Conservation (phyloP, 306 rosid species). For the Adenanthera pavonina region DNA sequence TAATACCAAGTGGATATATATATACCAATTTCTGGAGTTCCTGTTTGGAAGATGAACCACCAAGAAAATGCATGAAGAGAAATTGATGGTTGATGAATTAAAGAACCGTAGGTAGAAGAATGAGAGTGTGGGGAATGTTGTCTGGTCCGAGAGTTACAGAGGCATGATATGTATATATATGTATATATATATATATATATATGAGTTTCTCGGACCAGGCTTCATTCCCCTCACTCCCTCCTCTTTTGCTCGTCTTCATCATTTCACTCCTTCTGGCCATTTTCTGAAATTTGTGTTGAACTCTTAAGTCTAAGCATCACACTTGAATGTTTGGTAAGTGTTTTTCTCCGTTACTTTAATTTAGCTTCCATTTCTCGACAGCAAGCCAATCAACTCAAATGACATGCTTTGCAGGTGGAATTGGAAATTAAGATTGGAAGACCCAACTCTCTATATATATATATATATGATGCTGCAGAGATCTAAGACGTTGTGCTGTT, state of each 20-base stretch:
- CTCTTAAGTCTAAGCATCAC: not conserved
- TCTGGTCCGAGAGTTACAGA: slow-evolving; percentile 45
- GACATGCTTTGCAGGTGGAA: not conserved
- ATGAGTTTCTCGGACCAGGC: slow-evolving; percentile 60
- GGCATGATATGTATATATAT: no score
- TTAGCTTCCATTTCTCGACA: not conserved
- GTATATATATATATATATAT: no score
- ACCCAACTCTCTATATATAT: not conserved
- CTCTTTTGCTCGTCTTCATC: slow-evolving; percentile 13
- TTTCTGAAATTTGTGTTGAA: not conserved
- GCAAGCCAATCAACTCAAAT: not conserved
- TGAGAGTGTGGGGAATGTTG: slow-evolving; percentile 55
- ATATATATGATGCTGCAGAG: not conserved
- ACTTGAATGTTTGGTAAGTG: not conserved
- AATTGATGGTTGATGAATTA: not conserved
- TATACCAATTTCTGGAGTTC: not conserved
- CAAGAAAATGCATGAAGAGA: not conserved
- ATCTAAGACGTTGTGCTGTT: not conserved
- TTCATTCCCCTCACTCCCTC: slow-evolving; percentile 63
- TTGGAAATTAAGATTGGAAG: not conserved
- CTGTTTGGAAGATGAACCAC: slow-evolving; percentile 11
- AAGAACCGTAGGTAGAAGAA: slow-evolving; percentile 33
- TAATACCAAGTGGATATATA: not conserved
- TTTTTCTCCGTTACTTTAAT: not conserved
- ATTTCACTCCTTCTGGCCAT: not conserved